Evolutionary conservation across 78 protist species (phyloP).

Genomic region (Monosiga brevicollis): DNA sequence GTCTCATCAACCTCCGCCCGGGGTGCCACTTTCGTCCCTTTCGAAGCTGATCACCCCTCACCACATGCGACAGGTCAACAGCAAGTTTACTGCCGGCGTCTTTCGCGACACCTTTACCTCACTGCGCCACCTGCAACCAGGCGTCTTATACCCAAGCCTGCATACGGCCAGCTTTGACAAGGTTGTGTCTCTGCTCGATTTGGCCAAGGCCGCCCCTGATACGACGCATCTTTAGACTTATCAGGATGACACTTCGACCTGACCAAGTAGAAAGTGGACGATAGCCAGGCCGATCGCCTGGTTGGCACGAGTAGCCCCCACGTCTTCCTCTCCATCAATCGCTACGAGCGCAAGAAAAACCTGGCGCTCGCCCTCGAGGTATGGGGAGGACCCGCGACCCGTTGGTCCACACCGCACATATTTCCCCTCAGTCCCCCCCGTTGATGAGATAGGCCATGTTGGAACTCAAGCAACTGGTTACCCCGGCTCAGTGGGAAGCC

Average conservation of each 20-base stretch:
- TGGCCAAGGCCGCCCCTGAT: background rate
- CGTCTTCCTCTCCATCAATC: slow-evolving; percentile 73
- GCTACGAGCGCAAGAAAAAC: slow-evolving; percentile 94
- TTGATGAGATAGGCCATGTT: too few relatives aligned
- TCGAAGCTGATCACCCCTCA: background rate
- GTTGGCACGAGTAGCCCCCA: background rate
- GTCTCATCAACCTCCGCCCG: background rate
- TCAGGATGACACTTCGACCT: too few relatives aligned
- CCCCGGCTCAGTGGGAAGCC: background rate
- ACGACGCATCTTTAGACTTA: too few relatives aligned
- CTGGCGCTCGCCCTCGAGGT: slow-evolving; percentile 79
- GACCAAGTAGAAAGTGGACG: too few relatives aligned
- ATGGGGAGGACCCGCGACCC: slow-evolving; percentile 13
- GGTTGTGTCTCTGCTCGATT: too few relatives aligned
- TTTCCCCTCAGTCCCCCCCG: too few relatives aligned
- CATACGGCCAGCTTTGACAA: slow-evolving; percentile 34
- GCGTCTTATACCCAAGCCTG: slow-evolving; percentile 65
- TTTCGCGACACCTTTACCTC: slow-evolving; percentile 48
- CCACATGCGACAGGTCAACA: slow-evolving; percentile 37
- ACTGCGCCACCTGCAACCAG: slow-evolving; percentile 7
- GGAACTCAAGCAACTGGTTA: background rate
- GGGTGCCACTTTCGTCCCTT: background rate
- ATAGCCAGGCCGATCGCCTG: background rate
- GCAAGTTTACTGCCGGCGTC: slow-evolving; percentile 54
- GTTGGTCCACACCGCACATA: too few relatives aligned